phyloP scores from a whole-genome alignment of 371 early-diverging fungal species.

The Mortierella sp. region DNA sequence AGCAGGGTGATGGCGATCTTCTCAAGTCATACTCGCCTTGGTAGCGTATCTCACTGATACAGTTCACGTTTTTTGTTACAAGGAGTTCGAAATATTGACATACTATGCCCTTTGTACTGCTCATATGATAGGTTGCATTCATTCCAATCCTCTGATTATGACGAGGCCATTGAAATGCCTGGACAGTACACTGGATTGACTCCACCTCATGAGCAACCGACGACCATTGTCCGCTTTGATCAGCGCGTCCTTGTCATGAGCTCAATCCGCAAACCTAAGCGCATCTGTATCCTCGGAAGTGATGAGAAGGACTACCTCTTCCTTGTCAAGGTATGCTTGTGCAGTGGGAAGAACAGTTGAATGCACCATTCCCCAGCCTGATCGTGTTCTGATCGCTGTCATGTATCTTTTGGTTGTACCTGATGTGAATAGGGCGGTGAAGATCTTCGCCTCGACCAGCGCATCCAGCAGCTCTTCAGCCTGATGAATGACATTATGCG shows the following conservation, averaged over 20 bases:
- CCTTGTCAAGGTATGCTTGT: constrained; percentile 70
- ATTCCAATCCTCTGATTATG: constrained; percentile 42
- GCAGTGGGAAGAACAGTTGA: too few relatives aligned
- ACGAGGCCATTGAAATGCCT: constrained; percentile 73
- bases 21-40: constrained; percentile 77
- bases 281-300: constrained; percentile 73
- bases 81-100: too few relatives aligned
- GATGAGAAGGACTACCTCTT: constrained; percentile 77
- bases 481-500: constrained; percentile 79
- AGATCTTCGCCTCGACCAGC: constrained; percentile 83
- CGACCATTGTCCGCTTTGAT: constrained; percentile 71
- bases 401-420: too few relatives aligned
- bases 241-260: constrained; percentile 70
- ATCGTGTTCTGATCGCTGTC: too few relatives aligned
- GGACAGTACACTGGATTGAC: constrained; percentile 73
- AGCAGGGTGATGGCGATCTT: constrained; percentile 48
- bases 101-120: neutral
- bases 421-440: constrained; percentile 73
- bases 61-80: too few relatives aligned
- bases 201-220: constrained; percentile 62
- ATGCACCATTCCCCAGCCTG: too few relatives aligned
- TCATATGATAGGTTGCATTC: constrained; percentile 22
- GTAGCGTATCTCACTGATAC: constrained; percentile 56
- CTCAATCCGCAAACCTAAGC: constrained; percentile 80
- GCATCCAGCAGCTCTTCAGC: constrained; percentile 79